Evolutionary conservation across 768 basidiomycete species (phyloP).

Genomic region (Lactarius sanguifluus): DNA sequence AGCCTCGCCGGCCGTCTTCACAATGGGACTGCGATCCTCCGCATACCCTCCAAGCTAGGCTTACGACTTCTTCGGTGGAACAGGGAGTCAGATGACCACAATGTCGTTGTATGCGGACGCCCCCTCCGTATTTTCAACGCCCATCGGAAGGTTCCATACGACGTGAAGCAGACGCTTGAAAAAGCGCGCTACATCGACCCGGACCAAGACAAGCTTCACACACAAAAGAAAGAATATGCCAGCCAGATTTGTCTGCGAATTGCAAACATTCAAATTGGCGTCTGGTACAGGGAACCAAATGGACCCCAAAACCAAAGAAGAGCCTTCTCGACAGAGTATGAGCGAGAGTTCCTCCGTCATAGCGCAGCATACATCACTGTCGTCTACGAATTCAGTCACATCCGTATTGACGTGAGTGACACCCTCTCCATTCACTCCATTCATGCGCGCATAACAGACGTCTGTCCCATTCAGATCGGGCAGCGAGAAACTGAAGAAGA

Average conservation of each 20-base stretch:
- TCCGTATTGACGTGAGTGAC: slow-evolving; percentile 55
- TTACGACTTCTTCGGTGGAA: slow-evolving; percentile 49
- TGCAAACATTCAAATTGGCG: slow-evolving; percentile 65
- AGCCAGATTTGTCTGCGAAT: slow-evolving; percentile 51
- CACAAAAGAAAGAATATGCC: slow-evolving; percentile 37
- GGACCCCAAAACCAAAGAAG: slow-evolving; percentile 30
- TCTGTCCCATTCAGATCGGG: slow-evolving; percentile 14
- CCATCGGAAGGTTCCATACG: slow-evolving; percentile 4
- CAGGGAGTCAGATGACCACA: slow-evolving; percentile 34
- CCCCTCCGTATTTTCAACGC: slow-evolving; percentile 30
- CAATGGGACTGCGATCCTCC: slow-evolving; percentile 48
- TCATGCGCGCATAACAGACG: not conserved
- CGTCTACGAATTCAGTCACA: slow-evolving; percentile 66
- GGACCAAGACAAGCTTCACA: slow-evolving; percentile 34
- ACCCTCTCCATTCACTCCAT: not conserved
- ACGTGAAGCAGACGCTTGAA: slow-evolving; percentile 31
- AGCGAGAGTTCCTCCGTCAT: slow-evolving; percentile 45
- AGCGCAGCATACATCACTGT: slow-evolving; percentile 58
- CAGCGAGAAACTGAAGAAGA: slow-evolving; percentile 24
- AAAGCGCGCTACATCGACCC: slow-evolving; percentile 38
- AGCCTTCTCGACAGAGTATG: slow-evolving; percentile 70
- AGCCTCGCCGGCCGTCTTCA: slow-evolving; percentile 54
- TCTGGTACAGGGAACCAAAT: slow-evolving; percentile 44
- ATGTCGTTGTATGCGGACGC: slow-evolving; percentile 30
- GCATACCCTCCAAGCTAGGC: slow-evolving; percentile 39